A percentile compares a stretch with the other conserved stretches of the same genome.
phyloP scores from a whole-genome alignment of 345 rosid genomes.

The Excoecaria cochinchinensis region DNA sequence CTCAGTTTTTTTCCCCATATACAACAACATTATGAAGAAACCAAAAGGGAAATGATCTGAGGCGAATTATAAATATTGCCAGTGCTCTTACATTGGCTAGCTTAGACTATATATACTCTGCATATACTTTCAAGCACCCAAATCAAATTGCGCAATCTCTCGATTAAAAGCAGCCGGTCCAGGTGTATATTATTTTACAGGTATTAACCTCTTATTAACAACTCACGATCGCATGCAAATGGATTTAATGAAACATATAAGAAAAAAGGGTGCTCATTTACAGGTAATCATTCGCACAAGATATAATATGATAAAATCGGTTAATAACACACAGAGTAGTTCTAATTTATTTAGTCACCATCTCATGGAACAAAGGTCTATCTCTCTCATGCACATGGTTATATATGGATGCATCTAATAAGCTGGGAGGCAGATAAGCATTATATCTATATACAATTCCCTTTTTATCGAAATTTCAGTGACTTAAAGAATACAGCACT shows the following conservation, averaged over 20 bases:
- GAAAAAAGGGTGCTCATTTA: neutral
- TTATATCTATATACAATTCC: slow-evolving; percentile 38
- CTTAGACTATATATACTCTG: neutral
- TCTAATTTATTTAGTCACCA: slow-evolving; percentile 40
- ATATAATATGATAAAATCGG: neutral
- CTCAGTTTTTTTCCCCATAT: too few relatives aligned
- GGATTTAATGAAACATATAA: neutral
- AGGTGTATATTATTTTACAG: too few relatives aligned
- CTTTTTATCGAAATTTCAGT: slow-evolving; percentile 11
- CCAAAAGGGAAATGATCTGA: too few relatives aligned
- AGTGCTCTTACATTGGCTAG: too few relatives aligned
- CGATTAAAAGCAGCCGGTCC: neutral
- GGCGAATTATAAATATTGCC: too few relatives aligned
- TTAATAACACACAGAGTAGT: slow-evolving; percentile 9
- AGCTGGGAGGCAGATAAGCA: slow-evolving; percentile 27
- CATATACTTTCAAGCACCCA: neutral
- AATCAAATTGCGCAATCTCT: neutral
- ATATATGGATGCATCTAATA: slow-evolving; percentile 17
- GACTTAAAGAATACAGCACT: slow-evolving; percentile 71
- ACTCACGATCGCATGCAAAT: neutral
- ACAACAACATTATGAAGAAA: too few relatives aligned
- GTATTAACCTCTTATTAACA: too few relatives aligned
- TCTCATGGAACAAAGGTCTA: slow-evolving; percentile 18
- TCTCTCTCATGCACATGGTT: slow-evolving; percentile 26
- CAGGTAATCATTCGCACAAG: slow-evolving; percentile 3